Conservation (phyloP, 441 rosid species). For the Adansonia rubrostipa region DNA sequence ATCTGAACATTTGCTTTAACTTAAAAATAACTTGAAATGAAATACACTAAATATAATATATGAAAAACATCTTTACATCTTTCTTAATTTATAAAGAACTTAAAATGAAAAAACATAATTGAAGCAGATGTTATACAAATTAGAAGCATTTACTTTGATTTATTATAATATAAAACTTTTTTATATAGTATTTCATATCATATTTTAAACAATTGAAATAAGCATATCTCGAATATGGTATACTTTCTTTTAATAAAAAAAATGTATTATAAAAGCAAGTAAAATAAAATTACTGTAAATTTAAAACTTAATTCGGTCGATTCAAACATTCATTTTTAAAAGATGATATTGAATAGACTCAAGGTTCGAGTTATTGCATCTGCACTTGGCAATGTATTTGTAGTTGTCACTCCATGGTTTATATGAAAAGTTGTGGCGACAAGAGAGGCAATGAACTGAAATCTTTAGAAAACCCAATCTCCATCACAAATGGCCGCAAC, state of each 20-base stretch:
- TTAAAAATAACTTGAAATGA: too few species aligned
- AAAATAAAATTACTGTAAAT: too few species aligned
- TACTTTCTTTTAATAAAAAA: neutral
- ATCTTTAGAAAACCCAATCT: constrained; percentile 32
- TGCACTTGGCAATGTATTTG: too few species aligned
- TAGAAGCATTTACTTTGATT: neutral
- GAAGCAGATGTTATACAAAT: neutral
- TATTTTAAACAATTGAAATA: neutral
- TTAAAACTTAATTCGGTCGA: too few species aligned
- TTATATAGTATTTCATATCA: too few species aligned
- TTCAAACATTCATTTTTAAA: too few species aligned
- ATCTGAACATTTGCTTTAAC: too few species aligned
- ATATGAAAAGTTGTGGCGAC: constrained; percentile 32
- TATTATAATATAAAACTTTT: neutral
- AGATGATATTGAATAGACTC: too few species aligned
- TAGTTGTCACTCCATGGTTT: neutral
- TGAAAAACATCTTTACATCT: neutral
- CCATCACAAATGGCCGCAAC: constrained; percentile 30
- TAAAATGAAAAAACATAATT: neutral
- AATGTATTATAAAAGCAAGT: too few species aligned
- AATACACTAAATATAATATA: too few species aligned
- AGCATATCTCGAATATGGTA: neutral
- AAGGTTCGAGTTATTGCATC: too few species aligned
- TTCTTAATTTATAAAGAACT: neutral
- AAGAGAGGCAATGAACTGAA: constrained; percentile 27